Evolutionary conservation across 1,284 basidiomycete species (phyloP).

Genomic region (Cystobasidium pallidum): DNA sequence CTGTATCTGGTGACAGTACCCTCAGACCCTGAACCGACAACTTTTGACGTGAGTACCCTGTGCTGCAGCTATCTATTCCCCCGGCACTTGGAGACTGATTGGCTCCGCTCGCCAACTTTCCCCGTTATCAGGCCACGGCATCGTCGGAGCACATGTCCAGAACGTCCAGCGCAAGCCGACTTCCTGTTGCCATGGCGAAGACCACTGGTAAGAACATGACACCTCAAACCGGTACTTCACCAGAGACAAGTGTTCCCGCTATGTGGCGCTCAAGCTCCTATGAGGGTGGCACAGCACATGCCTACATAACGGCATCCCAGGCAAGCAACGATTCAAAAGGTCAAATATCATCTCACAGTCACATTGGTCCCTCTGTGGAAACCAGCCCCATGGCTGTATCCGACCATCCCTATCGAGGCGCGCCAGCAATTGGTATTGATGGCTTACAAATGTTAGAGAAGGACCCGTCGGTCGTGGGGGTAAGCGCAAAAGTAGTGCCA

Average conservation of each 20-base stretch:
- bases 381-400: not conserved
- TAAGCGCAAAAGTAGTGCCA: no score
- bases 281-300: conserved; percentile 36
- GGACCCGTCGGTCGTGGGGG: not conserved
- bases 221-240: not conserved
- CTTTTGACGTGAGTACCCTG: not conserved
- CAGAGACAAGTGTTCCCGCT: conserved; percentile 28
- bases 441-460: conserved; percentile 17
- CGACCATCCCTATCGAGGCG: not conserved
- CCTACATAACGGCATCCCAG: conserved; percentile 16
- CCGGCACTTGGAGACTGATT: not conserved
- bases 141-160: conserved; percentile 5
- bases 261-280: conserved; percentile 41
- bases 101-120: not conserved
- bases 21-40: not conserved
- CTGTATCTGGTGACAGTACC: not conserved
- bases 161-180: conserved; percentile 14
- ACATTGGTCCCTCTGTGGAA: not conserved
- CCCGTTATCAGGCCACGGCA: not conserved
- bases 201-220: not conserved
- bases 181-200: conserved; percentile 14
- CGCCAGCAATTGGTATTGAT: conserved; percentile 7
- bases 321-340: not conserved
- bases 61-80: not conserved
- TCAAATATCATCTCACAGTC: not conserved